phyloP scores from a whole-genome alignment of 1,139 yeast genomes.

The Pichia terricola region DNA sequence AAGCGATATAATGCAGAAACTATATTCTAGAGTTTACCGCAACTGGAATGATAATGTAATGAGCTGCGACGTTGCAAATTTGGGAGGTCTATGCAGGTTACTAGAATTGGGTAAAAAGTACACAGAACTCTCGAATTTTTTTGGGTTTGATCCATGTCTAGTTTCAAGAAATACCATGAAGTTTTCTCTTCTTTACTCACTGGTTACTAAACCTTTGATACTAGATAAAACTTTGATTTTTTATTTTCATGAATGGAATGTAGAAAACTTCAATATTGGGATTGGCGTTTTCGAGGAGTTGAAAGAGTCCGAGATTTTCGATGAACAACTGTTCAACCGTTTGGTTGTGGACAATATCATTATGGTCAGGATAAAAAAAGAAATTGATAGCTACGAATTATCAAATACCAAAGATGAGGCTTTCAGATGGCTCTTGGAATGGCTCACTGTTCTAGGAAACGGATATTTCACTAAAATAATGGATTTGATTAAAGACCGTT shows the following conservation, averaged over 20 bases:
- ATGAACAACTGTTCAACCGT: conserved; percentile 1
- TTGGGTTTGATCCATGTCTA: no score
- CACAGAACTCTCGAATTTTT: no score
- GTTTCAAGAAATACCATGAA: no score
- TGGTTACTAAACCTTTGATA: conserved; percentile 21
- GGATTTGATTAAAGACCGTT: conserved; percentile 24
- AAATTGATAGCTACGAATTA: not conserved
- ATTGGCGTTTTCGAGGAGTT: conserved; percentile 30
- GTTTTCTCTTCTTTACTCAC: conserved; percentile 14
- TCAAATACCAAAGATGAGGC: conserved; percentile 17
- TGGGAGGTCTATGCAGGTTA: no score
- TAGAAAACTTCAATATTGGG: conserved; percentile 24
- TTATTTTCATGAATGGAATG: conserved; percentile 28
- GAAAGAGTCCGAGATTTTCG: conserved; percentile 14
- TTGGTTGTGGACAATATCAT: conserved; percentile 25
- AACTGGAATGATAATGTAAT: no score
- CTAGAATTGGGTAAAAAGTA: no score
- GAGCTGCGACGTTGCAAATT: no score
- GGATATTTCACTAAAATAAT: conserved; percentile 20
- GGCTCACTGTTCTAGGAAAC: conserved; percentile 26
- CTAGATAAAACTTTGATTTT: conserved; percentile 22
- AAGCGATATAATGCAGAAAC: no score
- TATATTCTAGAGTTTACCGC: no score
- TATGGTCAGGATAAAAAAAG: conserved; percentile 13
- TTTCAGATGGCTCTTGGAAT: conserved; percentile 35